Evolutionary conservation across 805 yeast genomes (phyloP), one percentile per base, ranked within the genome.

Genomic region (Kazachstania viticola): DNA sequence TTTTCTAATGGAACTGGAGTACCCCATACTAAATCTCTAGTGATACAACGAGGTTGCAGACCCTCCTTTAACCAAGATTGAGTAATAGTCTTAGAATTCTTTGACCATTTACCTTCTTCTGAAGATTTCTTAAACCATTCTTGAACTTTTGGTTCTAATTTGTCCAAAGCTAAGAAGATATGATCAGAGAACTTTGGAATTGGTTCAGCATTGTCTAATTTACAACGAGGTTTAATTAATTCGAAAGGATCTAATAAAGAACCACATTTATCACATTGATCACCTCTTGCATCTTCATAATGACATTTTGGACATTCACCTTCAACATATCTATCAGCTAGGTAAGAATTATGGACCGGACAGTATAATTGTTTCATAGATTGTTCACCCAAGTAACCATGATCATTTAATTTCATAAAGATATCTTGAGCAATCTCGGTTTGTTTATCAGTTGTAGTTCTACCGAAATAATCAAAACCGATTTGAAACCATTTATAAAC

Each of bases 221-320:
- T 88, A 73, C 99, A 91, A 47, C 94, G 81, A 34, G 99, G 97
- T 41, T 87, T 72, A 43, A 88, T 77, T 56, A 91, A 71, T 60
- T 91, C 97, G 50, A 85, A 79, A 31, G 98, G 95, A 56, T 88
- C 81, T 46, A 91, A 67, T 42, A 91, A 67, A 38, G 64, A 61
- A 43, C 98, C 99, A 67, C 99, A 91, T 49, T 78, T 78, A 60
- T 91, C 99, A 71, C 99, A 91, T 66, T 91, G 99, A 60, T 91
- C 99, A 47, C 99, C 99, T 60, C 98, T 76, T 21, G 99, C 99
- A 56, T 91, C 98, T 40, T 81, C 94, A 55, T 85, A 91, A 28
- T 67, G 71, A 66, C 99, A 91, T 59, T 79, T 79, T 36, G 97
- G 97, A 65, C 99, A 91, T 31, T 76, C 82, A 45, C 99, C 99